Evolutionary conservation across 2,329 filamentous ascomycete genomes (phyloP).

Genomic region (Blastomyces emzantsi): DNA sequence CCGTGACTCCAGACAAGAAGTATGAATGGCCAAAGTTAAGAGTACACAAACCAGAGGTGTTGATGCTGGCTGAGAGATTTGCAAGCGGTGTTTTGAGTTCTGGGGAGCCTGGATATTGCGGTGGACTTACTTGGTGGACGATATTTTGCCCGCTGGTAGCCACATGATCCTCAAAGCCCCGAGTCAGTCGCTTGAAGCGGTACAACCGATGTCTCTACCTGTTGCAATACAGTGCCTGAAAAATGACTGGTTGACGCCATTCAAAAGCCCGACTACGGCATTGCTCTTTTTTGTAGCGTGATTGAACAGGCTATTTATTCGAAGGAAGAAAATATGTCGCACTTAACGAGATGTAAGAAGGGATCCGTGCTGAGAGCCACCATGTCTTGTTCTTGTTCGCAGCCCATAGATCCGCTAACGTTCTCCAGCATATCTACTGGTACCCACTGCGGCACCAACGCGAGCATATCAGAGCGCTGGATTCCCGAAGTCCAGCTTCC

Average conservation of each 20-base stretch:
- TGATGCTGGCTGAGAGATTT: neutral
- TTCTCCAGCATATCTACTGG: conserved; percentile 3
- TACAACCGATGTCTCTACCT: neutral
- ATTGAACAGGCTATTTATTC: neutral
- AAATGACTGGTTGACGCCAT: conserved; percentile 1
- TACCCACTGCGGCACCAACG: conserved; percentile 2
- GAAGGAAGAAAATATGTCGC: neutral
- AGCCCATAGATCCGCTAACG: neutral
- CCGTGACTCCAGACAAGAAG: neutral
- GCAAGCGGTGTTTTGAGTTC: neutral
- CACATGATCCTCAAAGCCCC: conserved; percentile 2
- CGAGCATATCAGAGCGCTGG: conserved; percentile 6
- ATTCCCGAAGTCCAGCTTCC: conserved; percentile 6
- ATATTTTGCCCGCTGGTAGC: neutral
- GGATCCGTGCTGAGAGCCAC: neutral
- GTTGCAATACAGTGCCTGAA: neutral
- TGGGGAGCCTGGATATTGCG: neutral
- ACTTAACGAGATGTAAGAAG: neutral
- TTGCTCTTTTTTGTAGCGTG: conserved; percentile 1
- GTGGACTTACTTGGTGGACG: neutral
- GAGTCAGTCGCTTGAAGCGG: neutral
- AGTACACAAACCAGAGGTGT: conserved; percentile 2
- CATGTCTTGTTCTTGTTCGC: conserved; percentile 3
- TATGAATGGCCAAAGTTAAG: neutral
- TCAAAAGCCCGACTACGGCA: neutral